phyloP scores from a whole-genome alignment of 371 early-diverging fungal genomes.

The Mycotypha africana region DNA sequence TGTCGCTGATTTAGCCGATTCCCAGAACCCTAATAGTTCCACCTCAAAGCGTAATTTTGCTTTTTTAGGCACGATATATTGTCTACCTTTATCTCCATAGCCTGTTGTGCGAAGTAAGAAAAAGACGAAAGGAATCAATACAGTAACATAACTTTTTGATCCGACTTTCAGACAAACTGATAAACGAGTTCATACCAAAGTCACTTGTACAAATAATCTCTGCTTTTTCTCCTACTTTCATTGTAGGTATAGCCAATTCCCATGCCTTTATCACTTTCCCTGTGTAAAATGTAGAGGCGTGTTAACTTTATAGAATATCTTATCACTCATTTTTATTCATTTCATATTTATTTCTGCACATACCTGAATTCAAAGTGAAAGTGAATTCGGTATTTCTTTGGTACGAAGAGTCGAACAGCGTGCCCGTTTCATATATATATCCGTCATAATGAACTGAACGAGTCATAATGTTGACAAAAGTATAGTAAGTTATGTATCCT shows the following conservation, averaged over 20 bases:
- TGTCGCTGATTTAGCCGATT: constrained; percentile 29
- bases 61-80: constrained; percentile 47
- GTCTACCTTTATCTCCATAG: constrained; percentile 50
- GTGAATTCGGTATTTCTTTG: constrained; percentile 16
- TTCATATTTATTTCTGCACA: no score
- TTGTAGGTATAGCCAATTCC: constrained; percentile 56
- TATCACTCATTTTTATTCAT: no score
- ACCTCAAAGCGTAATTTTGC: constrained; percentile 51
- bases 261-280: constrained; percentile 55
- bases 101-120: constrained; percentile 19
- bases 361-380: constrained; percentile 9
- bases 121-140: background rate
- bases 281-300: background rate
- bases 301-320: no score
- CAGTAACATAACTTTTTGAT: background rate
- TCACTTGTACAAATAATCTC: constrained; percentile 49
- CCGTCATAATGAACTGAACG: constrained; percentile 32
- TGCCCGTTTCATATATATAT: constrained; percentile 11
- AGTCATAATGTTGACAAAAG: no score
- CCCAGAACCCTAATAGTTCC: constrained; percentile 46
- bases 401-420: constrained; percentile 34
- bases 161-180: background rate
- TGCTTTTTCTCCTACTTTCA: constrained; percentile 53
- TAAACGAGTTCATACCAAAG: constrained; percentile 47
- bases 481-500: no score